Percentiles rank a stretch among this genome's conserved stretches.
Conservation (phyloP, 352 stramenopile species). For the Plasmopara muralis region DNA sequence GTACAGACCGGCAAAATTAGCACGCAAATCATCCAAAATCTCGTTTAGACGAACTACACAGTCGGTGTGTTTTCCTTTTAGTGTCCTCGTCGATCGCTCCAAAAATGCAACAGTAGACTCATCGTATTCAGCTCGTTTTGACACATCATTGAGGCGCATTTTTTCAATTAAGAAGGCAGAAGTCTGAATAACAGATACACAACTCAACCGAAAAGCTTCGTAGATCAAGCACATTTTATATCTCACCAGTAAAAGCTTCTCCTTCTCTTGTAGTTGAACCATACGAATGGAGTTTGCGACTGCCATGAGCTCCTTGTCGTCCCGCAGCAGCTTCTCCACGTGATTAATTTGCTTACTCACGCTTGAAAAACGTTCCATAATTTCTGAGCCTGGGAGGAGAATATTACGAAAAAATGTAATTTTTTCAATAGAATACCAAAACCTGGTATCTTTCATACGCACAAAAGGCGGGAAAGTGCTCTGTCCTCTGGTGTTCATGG, state of each 20-base stretch:
- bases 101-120: constrained; percentile 44
- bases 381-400: constrained; percentile 37
- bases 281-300: constrained; percentile 63
- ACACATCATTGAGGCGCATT: constrained; percentile 51
- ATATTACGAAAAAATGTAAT: not conserved
- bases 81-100: constrained; percentile 48
- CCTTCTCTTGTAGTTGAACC: constrained; percentile 71
- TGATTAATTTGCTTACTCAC: constrained; percentile 67
- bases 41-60: constrained; percentile 79
- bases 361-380: constrained; percentile 55
- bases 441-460: constrained; percentile 2
- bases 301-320: constrained; percentile 25
- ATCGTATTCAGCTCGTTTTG: constrained; percentile 34
- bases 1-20: constrained; percentile 48
- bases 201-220: not conserved
- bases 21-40: constrained; percentile 56
- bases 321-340: constrained; percentile 43
- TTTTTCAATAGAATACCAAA: too few relatives aligned
- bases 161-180: constrained; percentile 78
- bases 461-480: constrained; percentile 64
- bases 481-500: constrained; percentile 52
- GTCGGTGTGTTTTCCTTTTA: constrained; percentile 47
- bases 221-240: not conserved
- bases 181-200: constrained; percentile 29
- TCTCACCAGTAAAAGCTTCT: constrained; percentile 69